Evolutionary conservation across 768 basidiomycete genomes (phyloP).

Genomic region (Rickenella mellea): DNA sequence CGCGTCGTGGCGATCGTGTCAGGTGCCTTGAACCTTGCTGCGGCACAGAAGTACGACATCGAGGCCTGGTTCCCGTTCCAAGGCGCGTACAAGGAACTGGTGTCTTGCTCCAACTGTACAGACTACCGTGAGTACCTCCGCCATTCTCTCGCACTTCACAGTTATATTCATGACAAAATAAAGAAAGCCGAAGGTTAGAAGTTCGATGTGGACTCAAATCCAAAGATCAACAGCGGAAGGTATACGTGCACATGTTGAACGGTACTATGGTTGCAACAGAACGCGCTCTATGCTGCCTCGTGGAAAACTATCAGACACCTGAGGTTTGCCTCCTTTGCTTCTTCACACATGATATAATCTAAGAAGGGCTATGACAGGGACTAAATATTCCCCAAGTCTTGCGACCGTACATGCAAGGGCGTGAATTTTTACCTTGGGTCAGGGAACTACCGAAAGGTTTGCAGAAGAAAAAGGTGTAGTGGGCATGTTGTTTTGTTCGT

Average conservation of each 20-base stretch:
- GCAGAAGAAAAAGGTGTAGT: constrained; percentile 61
- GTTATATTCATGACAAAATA: constrained; percentile 1
- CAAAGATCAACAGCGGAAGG: constrained; percentile 82
- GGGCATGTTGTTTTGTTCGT: too few relatives aligned
- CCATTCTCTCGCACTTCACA: not conserved
- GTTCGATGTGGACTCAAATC: constrained; percentile 87
- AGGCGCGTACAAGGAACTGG: constrained; percentile 90
- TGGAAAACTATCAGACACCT: constrained; percentile 97
- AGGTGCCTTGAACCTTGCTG: constrained; percentile 93
- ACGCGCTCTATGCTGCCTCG: constrained; percentile 91
- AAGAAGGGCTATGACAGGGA: constrained; percentile 43
- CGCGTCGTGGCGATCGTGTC: constrained; percentile 92
- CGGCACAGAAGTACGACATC: constrained; percentile 93
- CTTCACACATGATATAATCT: not conserved
- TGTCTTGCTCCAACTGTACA: constrained; percentile 96
- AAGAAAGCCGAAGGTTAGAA: constrained; percentile 90
- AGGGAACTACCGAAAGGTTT: constrained; percentile 72
- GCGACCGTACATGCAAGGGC: constrained; percentile 92
- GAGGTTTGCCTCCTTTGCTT: constrained; percentile 47
- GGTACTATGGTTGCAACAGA: constrained; percentile 96
- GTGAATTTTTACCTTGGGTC: constrained; percentile 79
- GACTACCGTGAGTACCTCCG: constrained; percentile 78
- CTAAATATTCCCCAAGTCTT: constrained; percentile 84
- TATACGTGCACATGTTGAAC: constrained; percentile 99
- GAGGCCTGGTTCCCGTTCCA: constrained; percentile 99